Evolutionary conservation across 192 early-diverging fungal genomes (phyloP), one percentile per base, ranked within the genome.

Genomic region (Linnemannia hyalina): DNA sequence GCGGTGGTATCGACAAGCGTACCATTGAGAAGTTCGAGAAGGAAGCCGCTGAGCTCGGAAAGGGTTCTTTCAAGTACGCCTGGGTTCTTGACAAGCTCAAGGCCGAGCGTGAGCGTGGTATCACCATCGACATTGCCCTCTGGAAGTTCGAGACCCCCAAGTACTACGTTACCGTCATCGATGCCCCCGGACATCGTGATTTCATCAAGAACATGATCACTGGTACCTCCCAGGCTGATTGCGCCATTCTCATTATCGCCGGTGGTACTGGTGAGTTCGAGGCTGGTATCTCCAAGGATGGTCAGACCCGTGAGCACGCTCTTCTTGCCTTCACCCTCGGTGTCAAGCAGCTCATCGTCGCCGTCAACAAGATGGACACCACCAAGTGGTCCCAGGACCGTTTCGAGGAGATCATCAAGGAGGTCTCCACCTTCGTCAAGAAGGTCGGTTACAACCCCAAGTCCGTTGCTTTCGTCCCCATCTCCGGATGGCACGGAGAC

Each of bases 161-260:
- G 93, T 97, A 94, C 93, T 92, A 97, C 91, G 96, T 98, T 88
- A 99, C 97, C 93, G 95, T 99, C 92, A 98, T 99, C 91, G 97
- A 99, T 91, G 97, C 98, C 90, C 98, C 98, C 70, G 98, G 98
- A 76, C 98, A 99, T 95, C 95, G 98, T 91, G 98, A 99, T 94
- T 99, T 99, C 95, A 99, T 99, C 94, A 98, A 98, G 93, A 99
- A 99, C 96, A 99, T 98, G 98, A 99, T 99, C 90, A 97, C 98
- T 91, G 98, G 98, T 93, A 97, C 98, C 88, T 97, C 97, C 84
- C 97, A 97, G 90, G 98, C 97, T 78, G 98, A 99, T 89, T 97
- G 96, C 90, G 98, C 95, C 90, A 95, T 99, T 88, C 96, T 99
- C 87, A 97, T 98, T 84, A 96, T 98, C 91, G 95, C 95, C 87